Evolutionary conservation across 345 rosid species (phyloP).

Genomic region (Euphorbia pulcherrima): DNA sequence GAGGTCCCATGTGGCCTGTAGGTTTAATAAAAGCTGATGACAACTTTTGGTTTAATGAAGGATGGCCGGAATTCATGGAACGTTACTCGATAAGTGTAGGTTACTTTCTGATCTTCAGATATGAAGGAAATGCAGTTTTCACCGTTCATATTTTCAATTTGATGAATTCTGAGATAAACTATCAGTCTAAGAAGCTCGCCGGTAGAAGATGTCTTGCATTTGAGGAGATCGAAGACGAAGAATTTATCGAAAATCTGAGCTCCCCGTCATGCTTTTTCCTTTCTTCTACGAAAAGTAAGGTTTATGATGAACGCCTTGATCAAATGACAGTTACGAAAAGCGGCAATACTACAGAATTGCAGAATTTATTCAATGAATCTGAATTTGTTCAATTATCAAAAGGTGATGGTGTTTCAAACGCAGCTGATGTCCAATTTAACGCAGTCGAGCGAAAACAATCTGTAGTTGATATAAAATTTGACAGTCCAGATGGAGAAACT

Average conservation of each 20-base stretch:
- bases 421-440: conserved; percentile 20
- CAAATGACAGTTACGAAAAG: conserved; percentile 32
- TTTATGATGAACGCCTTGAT: conserved; percentile 17
- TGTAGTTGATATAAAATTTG: conserved; percentile 25
- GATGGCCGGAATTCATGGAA: conserved; percentile 83
- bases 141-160: conserved; percentile 70
- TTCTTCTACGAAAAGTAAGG: conserved; percentile 25
- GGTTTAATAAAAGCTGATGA: conserved; percentile 66
- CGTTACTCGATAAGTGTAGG: conserved; percentile 68
- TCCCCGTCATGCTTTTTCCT: too few relatives aligned
- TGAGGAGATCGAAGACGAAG: conserved; percentile 73
- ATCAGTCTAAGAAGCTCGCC: conserved; percentile 41
- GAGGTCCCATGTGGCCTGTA: conserved; percentile 66
- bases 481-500: conserved; percentile 36
- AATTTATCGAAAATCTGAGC: conserved; percentile 38
- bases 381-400: conserved; percentile 30
- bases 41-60: conserved; percentile 74
- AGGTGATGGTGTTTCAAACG: conserved; percentile 28
- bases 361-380: conserved; percentile 47
- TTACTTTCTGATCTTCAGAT: conserved; percentile 73
- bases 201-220: conserved; percentile 57
- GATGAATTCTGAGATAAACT: conserved; percentile 64
- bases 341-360: conserved; percentile 44
- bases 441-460: conserved; percentile 18
- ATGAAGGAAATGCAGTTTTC: conserved; percentile 74